Base-by-base conservation (phyloP, 1,284 basidiomycete species). In the Cystobasidium slooffiae region DNA sequence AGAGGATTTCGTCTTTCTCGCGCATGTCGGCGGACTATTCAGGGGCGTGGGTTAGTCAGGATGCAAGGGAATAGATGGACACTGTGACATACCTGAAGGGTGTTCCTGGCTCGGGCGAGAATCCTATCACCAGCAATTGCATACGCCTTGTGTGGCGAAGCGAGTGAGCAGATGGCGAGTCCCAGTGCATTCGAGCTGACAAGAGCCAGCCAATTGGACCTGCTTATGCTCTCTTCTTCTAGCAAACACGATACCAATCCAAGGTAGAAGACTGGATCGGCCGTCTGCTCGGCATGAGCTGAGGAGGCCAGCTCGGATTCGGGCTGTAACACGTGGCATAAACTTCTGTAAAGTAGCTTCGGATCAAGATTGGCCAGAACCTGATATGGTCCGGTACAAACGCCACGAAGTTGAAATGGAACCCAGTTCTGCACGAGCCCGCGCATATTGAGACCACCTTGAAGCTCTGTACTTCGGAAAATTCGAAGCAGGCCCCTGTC, bases 251-350 rank as follows among this genome's bases (percentile, higher is more conserved):
- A 86, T 51, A 90, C 87, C 12, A 96, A 83, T 7, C 90, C 84
- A 44, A 92, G 82, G 12, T 94, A 82, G 80, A 96, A 92, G 0
- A 90, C 82, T 0, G 94, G 93, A 80, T 97, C 94, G 78, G 96
- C 97, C 41, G 76, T 74, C 46, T 12, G 20, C 0, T 37, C 22
- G 8, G 12, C n/a, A 0, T 4, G 7, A 6, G n/a, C 53, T 7
- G 18, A 3, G 6, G 62, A 4, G 12, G 5, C 62, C 7, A 46
- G 3, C 12, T 20, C 20, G 10, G 41, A 24, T 2, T 49, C 58
- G 22, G 61, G 22, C 31, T 55, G 9, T 39, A 77, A 63, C 44
- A 65, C 12, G 39, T 61, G 22, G 8, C 68, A 9, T 16, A 61
- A 58, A 6, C 72, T 65, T 41, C 51, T 41, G 63, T 76, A 55